Percentiles rank a stretch among this genome's conserved stretches.
phyloP scores from a whole-genome alignment of 345 rosid species.

The Adansonia digitata region DNA sequence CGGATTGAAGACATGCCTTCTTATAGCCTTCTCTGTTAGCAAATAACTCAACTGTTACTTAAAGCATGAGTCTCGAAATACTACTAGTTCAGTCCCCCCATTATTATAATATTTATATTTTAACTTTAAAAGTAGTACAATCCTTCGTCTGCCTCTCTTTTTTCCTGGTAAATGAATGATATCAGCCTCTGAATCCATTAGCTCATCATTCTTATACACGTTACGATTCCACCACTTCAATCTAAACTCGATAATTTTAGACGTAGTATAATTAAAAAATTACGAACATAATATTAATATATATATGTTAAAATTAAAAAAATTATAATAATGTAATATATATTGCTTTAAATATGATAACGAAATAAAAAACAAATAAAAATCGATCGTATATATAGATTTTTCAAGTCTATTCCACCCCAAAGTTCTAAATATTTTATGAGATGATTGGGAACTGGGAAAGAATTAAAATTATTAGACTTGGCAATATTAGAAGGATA shows the following conservation, averaged over 20 bases:
- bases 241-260: background rate
- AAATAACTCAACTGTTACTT: background rate
- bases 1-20: conserved; percentile 93
- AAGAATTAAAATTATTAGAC: background rate
- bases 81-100: background rate
- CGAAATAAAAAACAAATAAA: no score
- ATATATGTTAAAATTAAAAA: no score
- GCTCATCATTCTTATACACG: background rate
- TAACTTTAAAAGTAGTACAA: background rate
- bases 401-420: no score
- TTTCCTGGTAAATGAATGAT: background rate
- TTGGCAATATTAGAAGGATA: no score
- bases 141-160: background rate
- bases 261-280: no score
- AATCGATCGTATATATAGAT: no score
- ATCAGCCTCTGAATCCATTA: no score
- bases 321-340: no score
- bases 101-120: background rate
- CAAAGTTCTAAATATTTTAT: background rate
- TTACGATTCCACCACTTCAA: background rate
- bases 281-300: no score
- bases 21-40: conserved; percentile 57
- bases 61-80: background rate
- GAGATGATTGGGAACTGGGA: background rate
- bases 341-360: no score